A percentile compares a stretch with the other conserved stretches of the same genome.
Evolutionary conservation across 2,329 filamentous ascomycete genomes (phyloP).

Genomic region (Pezicula rhizophila): DNA sequence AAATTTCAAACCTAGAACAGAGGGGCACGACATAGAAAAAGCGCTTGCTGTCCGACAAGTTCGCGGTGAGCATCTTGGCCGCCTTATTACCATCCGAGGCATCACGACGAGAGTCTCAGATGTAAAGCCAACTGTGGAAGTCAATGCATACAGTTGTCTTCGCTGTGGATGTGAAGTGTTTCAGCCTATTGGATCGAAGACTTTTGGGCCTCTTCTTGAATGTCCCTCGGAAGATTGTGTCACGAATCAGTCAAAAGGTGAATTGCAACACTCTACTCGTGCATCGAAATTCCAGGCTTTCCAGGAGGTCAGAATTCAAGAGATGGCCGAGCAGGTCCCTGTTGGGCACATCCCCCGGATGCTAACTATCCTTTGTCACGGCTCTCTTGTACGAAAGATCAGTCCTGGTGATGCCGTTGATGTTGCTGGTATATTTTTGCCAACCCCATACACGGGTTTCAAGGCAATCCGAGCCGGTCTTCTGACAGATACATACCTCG

Average conservation of each 20-base stretch:
- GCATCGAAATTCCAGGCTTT: constrained; percentile 96
- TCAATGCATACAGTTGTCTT: constrained; percentile 97
- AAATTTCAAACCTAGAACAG: constrained; percentile 89
- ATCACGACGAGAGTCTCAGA: constrained; percentile 95
- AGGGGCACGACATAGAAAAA: constrained; percentile 56
- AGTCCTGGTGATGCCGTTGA: constrained; percentile 94
- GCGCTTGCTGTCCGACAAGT: constrained; percentile 87
- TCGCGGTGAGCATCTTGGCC: constrained; percentile 84
- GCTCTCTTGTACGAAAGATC: constrained; percentile 76
- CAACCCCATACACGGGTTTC: constrained; percentile 98
- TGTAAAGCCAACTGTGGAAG: constrained; percentile 94
- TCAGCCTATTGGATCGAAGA: constrained; percentile 86
- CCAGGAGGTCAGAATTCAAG: constrained; percentile 97
- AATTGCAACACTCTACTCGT: constrained; percentile 88
- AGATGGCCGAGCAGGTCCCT: constrained; percentile 98
- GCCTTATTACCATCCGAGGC: constrained; percentile 87
- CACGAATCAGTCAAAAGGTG: constrained; percentile 84
- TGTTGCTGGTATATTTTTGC: constrained; percentile 90
- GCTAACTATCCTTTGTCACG: constrained; percentile 83
- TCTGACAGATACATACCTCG: constrained; percentile 94
- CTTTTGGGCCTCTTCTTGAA: constrained; percentile 78
- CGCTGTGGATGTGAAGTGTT: constrained; percentile 96
- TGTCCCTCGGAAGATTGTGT: constrained; percentile 90
- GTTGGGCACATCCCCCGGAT: constrained; percentile 95
- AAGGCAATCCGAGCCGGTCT: constrained; percentile 92